phyloP scores from a whole-genome alignment of 2,329 filamentous ascomycete species.

The Leptosphaerulina australis region DNA sequence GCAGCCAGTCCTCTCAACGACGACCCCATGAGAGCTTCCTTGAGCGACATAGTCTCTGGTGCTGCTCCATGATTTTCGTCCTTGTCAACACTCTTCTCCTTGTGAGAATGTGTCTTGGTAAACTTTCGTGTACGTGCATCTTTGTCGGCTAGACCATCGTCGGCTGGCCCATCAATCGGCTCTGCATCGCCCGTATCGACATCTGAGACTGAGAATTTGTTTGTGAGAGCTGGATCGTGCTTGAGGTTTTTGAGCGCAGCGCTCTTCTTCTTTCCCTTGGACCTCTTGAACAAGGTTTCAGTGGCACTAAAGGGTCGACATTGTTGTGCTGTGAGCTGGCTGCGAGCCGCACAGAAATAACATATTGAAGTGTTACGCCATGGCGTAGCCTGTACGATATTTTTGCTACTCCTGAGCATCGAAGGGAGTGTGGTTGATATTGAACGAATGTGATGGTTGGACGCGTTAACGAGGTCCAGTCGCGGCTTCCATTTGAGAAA shows the following conservation, averaged over 20 bases:
- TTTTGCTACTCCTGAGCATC: conserved; percentile 35
- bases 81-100: neutral
- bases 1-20: neutral
- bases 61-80: neutral
- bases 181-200: neutral
- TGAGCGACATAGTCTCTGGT: conserved; percentile 23
- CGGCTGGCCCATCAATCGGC: neutral
- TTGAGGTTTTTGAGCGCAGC: neutral
- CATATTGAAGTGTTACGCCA: conserved; percentile 26
- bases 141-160: neutral
- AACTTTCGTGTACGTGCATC: neutral
- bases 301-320: conserved; percentile 28
- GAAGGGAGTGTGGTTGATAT: conserved; percentile 2
- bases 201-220: neutral
- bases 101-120: neutral
- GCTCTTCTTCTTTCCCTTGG: conserved; percentile 6
- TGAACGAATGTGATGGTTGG: neutral
- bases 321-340: conserved; percentile 11
- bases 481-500: conserved; percentile 6
- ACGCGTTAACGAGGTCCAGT: conserved; percentile 10
- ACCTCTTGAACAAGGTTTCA: conserved; percentile 7
- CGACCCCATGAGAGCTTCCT: conserved; percentile 30
- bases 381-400: conserved; percentile 27
- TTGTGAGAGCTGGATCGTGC: neutral
- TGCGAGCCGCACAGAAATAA: conserved; percentile 28